phyloP scores from a whole-genome alignment of 2,329 filamentous ascomycete genomes.

The Paecilomyces sp. region DNA sequence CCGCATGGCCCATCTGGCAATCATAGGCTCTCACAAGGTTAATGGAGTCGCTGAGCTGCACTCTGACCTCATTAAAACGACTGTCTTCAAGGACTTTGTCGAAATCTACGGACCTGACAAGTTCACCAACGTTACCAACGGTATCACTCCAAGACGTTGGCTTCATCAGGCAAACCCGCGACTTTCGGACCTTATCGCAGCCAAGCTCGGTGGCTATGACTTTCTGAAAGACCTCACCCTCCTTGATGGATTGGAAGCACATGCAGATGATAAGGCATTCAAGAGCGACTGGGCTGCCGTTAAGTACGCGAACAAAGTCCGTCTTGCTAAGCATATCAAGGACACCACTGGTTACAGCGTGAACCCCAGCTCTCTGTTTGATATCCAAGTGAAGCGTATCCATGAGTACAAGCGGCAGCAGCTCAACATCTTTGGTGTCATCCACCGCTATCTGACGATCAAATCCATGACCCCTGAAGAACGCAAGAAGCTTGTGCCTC shows the following conservation, averaged over 20 bases:
- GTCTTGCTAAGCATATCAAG: conserved; percentile 87
- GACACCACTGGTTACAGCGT: conserved; percentile 70
- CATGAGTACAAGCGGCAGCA: conserved; percentile 99
- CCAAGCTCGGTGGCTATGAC: conserved; percentile 72
- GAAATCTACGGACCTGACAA: conserved; percentile 91
- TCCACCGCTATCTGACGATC: conserved; percentile 84
- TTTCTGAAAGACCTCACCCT: conserved; percentile 88
- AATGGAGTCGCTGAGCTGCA: conserved; percentile 97
- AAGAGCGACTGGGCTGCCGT: conserved; percentile 93
- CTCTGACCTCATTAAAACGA: conserved; percentile 95
- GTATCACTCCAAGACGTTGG: conserved; percentile 93
- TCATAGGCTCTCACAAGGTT: conserved; percentile 98
- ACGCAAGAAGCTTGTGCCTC: conserved; percentile 75
- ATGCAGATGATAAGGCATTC: conserved; percentile 79
- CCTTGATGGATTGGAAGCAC: conserved; percentile 79
- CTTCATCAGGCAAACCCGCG: conserved; percentile 94
- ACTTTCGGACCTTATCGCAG: conserved; percentile 84
- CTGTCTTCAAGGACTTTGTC: conserved; percentile 99
- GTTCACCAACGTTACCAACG: conserved; percentile 98
- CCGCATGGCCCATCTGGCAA: conserved; percentile 89
- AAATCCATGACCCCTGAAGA: conserved; percentile 80
- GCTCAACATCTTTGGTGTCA: conserved; percentile 97
- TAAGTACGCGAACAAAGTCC: conserved; percentile 92
- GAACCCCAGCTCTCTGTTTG: conserved; percentile 82
- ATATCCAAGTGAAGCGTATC: conserved; percentile 97